Percentiles rank a stretch among this genome's conserved stretches.
These are phyloP conservation scores for Leccinum longicurvipes DNA, from an alignment of 768 basidiomycete species.

Conservation along the genomic window DNA sequence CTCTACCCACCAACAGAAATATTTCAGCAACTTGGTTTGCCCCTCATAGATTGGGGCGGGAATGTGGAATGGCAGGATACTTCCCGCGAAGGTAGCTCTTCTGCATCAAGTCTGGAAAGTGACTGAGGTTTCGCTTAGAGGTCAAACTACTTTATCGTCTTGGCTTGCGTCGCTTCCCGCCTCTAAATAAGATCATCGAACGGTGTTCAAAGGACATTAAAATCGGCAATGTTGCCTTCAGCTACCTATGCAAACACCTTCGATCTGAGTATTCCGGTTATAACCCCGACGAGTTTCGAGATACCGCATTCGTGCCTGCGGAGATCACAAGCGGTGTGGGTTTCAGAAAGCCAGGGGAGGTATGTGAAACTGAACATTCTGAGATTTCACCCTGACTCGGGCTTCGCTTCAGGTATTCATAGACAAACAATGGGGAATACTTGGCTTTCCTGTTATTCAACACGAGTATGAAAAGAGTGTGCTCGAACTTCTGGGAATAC, in stretches of 20 bases:
- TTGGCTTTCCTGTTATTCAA: too few relatives aligned
- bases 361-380: too few relatives aligned
- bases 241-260: conserved; percentile 64
- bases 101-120: background rate
- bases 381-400: too few relatives aligned
- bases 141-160: background rate
- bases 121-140: background rate
- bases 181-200: background rate
- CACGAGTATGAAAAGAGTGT: too few relatives aligned
- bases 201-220: conserved; percentile 15
- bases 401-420: too few relatives aligned
- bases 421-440: too few relatives aligned
- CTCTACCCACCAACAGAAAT: conserved; percentile 79
- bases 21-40: conserved; percentile 66
- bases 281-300: conserved; percentile 54
- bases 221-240: conserved; percentile 55
- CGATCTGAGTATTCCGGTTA: conserved; percentile 16
- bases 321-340: too few relatives aligned
- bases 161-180: background rate
- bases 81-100: background rate
- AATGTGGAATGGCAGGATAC: conserved; percentile 57
- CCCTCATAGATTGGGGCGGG: conserved; percentile 80
- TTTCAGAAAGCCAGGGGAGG: too few relatives aligned
- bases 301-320: too few relatives aligned
- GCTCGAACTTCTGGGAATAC: too few relatives aligned